Evolutionary conservation across 2,329 filamentous ascomycete genomes (phyloP), one percentile per base, ranked within the genome.

Genomic region (Fusarium temperatum): DNA sequence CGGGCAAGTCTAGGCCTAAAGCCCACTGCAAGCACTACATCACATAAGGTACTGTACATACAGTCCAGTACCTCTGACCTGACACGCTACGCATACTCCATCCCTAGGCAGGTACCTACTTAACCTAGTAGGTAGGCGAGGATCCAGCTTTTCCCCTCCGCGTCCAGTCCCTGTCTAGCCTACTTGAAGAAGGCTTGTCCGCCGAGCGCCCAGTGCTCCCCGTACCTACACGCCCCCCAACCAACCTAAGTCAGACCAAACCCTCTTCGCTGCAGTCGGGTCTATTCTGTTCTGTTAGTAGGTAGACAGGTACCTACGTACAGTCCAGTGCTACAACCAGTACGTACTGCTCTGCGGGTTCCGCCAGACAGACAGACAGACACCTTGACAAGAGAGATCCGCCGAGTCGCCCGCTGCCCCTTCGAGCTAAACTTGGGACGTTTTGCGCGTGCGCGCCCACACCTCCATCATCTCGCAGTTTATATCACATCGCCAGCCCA

Each of bases 401-500:
- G 72, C 72, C 74, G 72, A 75, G 66, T 76, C 62, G 72, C 66
- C 74, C 74, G 73, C 71, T 74, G 59, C 65, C 75, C 70, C 72
- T 69, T 73, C 57, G 64, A 72, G 73, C 75, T 73, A 77, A 69
- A 74, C 73, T 70, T 74, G 71, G 66, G 72, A 77, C 75, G 72
- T 75, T 77, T 77, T 76, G 66, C 75, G 75, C 74, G 72, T 68
- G 75, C 70, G 64, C 73, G 75, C 75, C 75, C 75, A 77, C 75
- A 77, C 75, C 75, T 75, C 75, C 74, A 76, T 70, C 74, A 77
- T 78, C 72, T 76, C 69, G 75, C 64, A 70, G 65, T 75, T 68
- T 70, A 75, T 75, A 75, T 77, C 76, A 78, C 67, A 77, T 77
- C 75, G 70, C 75, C 74, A 75, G 70, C 74, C 74, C 75, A 77